Evolutionary conservation across 306 rosid genomes (phyloP), one percentile per base, ranked within the genome.

Genomic region (Cucurbita maxima): DNA sequence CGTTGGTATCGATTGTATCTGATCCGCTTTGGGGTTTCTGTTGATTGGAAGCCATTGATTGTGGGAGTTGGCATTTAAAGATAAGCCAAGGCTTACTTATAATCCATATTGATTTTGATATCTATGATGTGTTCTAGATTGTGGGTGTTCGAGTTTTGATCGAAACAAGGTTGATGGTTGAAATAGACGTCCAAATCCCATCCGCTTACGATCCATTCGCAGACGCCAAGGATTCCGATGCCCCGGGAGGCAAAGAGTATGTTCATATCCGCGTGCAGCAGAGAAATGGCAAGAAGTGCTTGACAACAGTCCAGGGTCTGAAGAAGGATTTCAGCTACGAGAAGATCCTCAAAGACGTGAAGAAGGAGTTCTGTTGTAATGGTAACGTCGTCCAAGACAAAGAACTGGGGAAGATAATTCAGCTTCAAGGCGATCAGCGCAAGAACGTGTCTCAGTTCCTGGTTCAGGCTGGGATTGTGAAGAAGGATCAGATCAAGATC

Each of bases 301-400:
- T 92, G 38, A 92, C 97, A 0, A 92, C 97, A 1, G 97, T 92
- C 10, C 97, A 92, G 60, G 96, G 97, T 68, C 84, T 92, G 85
- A 88, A 81, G 80, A 85, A 83, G 15, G 83, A 84, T 10, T 89
- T 71, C 81, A 86, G 92, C 85, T 88, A 89, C 96, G 89, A 86
- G 57, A 92, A 86, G 84, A 88, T 89, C 73, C 95, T 89, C 7
- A 92, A 92, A 71, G 95, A 89, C 52, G 83, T 92, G 10, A 92
- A 92, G 87, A 92, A 85, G 61, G 92, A 83, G 53, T 89, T 92
- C 52, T 92, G 96, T 73, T 92, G 98, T 83, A 92, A 92, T 84
- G 98, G 98, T 37, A 89, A 89, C 78, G 98, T 92, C n/a, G 98
- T 92, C 55, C 90, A 86, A 76, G 98, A 92, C 76, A 92, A 89